Evolutionary conservation across 805 yeast species (phyloP), one percentile per base, ranked within the genome.

Genomic region (Metschnikowia borealis): DNA sequence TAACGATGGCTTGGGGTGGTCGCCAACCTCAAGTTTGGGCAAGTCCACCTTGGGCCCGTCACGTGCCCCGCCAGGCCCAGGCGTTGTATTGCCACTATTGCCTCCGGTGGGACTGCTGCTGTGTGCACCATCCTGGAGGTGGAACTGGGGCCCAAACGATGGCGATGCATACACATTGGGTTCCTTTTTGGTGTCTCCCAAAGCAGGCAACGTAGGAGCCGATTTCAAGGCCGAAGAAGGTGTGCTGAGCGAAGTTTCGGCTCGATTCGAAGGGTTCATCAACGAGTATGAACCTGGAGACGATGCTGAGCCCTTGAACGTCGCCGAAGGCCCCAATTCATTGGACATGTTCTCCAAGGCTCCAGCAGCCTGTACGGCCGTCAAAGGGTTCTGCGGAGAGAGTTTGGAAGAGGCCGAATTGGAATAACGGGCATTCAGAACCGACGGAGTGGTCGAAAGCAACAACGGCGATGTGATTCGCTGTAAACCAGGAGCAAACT

Each of bases 381-480:
- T 47, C 54, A 58, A 53, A 5, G 54, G 50, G 33, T 52, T 52
- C 18, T 37, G 50, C 6, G 56, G 55, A 34, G 60, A 50, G 21
- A 52, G 17, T 3, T 38, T 42, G 21, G 29, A 59, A 44, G 44
- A 49, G 36, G 38, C 47, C 21, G 53, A 53, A 3, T 57, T 51
- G 20, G 62, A 51, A 6, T 61, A 59, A 47, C 76, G 64, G 1
- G 74, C 67, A 67, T 57, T 77, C 61, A 66, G 78, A 61, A 67
- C 65, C 51, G 70, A 72, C 38, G 79, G 58, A 21, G 81, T 56
- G 14, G 83, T 79, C 6, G 84, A 78, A 40, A 84, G 69, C 52
- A 84, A 65, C 46, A 84, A 67, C 0, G 89, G 89, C 14, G 87
- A 82, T 0, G 88, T 83, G 50, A 84, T 83, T 34, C 83, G 65